Evolutionary conservation across 495 filamentous ascomycete genomes (phyloP), one percentile per base, ranked within the genome.

Genomic region (Amorphotheca resinae): DNA sequence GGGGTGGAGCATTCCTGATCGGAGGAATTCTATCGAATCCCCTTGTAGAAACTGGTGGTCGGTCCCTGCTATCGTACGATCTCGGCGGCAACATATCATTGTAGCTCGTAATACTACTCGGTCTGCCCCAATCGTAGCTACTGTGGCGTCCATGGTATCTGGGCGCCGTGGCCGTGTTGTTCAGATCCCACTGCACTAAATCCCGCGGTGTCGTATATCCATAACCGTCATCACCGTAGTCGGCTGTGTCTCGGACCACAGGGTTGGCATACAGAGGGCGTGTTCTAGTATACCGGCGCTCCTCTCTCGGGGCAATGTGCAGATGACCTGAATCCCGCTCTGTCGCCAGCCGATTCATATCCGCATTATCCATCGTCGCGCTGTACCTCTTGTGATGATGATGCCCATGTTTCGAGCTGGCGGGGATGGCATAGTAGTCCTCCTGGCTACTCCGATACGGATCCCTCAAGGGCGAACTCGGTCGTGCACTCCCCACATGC

Each of bases 131-230:
- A 28, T 75, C 70, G 33, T 68, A 54, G 46, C 72, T 75, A 11
- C 71, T 67, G 12, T 64, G 54, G 23, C 70, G 67, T 62, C 38
- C 47, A n/a, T 58, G 67, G 30, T 53, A 58, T 43, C 68, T 33
- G 3, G 40, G 18, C 15, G 30, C 22, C 5, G 47, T 14, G 17
- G 41, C 26, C 59, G 44, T 62, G 59, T 60, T 65, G 56, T 60
- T 75, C 41, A 74, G 51, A 45, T 86, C 81, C 34, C 76, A 76
- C 31, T 81, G 69, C 25, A 76, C 79, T 38, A 82, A 64, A 45
- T 85, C 80, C 48, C 74, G 67, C 7, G 78, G 74, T 20, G 74
- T 79, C 3, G 80, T 85, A 48, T 85, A 86, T 36, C 81, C 80
- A 53, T 78, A 85, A 1, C 76, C 76, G 31, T 77, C 67, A 30